Conservation (phyloP, 768 basidiomycete species). For the Auricularia heimuer region DNA sequence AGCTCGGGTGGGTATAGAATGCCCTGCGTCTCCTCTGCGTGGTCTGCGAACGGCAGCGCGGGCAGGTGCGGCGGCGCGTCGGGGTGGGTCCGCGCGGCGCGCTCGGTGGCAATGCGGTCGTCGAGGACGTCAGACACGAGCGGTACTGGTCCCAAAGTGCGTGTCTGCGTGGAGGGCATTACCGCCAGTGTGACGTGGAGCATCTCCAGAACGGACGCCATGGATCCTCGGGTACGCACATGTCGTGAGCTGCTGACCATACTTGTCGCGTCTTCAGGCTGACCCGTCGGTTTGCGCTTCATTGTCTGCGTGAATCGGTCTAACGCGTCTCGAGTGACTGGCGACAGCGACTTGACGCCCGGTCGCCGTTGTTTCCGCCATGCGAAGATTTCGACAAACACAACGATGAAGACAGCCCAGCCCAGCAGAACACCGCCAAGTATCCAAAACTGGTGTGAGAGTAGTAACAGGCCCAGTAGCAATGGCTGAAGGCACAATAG, state of each 20-base stretch:
- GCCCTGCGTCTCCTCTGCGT: constrained; percentile 66
- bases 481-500: constrained; percentile 63
- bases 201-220: constrained; percentile 77
- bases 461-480: constrained; percentile 60
- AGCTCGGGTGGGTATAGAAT: constrained; percentile 78
- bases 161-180: constrained; percentile 46
- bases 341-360: constrained; percentile 39
- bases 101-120: constrained; percentile 69
- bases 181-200: constrained; percentile 73
- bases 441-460: constrained; percentile 59
- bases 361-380: constrained; percentile 38
- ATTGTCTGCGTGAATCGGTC: constrained; percentile 36
- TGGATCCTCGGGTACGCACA: constrained; percentile 48
- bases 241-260: constrained; percentile 28
- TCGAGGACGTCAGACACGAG: constrained; percentile 72
- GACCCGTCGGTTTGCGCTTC: constrained; percentile 16
- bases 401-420: constrained; percentile 39
- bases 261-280: constrained; percentile 37
- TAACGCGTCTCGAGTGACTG: constrained; percentile 49
- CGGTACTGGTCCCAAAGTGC: constrained; percentile 45
- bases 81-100: constrained; percentile 67
- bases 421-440: constrained; percentile 58
- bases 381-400: constrained; percentile 55
- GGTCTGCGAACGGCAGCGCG: constrained; percentile 58
- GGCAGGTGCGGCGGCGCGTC: constrained; percentile 61